Conservation (phyloP, 768 basidiomycete species). For the Agrocybe praecox region DNA sequence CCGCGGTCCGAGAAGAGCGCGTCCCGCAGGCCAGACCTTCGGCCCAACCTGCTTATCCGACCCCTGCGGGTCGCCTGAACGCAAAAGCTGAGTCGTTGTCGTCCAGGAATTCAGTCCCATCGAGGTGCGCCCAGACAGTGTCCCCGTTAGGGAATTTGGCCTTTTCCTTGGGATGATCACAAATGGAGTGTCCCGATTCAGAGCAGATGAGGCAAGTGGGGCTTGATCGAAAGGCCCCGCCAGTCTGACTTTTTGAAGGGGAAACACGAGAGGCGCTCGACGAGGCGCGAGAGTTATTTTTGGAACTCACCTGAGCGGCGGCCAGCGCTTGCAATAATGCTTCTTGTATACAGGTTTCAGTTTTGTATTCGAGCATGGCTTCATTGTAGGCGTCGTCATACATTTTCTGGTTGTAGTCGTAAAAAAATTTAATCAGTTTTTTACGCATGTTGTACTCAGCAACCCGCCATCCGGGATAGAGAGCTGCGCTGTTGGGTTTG, state of each 20-base stretch:
- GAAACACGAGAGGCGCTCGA: not conserved
- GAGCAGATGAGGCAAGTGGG: not conserved
- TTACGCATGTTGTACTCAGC: not conserved
- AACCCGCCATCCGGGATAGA: not conserved
- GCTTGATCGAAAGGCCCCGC: not conserved
- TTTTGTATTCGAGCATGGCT: not conserved
- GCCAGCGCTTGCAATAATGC: not conserved
- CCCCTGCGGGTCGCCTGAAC: no score
- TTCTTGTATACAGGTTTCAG: not conserved
- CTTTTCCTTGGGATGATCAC: not conserved
- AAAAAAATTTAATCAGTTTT: no score
- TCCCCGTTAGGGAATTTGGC: not conserved
- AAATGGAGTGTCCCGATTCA: not conserved
- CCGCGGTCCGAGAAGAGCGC: no score
- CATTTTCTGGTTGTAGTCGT: no score
- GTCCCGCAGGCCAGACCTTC: no score
- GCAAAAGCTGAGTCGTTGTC: no score
- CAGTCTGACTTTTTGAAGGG: not conserved
- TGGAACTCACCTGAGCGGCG: not conserved
- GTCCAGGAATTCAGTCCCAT: no score
- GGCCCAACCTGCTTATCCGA: no score
- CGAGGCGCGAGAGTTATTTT: not conserved
- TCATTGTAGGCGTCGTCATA: not conserved
- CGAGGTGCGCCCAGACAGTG: not conserved
- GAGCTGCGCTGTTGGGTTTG: not conserved